Conservation (phyloP, 495 filamentous ascomycete genomes). For the Tuber borchii region DNA sequence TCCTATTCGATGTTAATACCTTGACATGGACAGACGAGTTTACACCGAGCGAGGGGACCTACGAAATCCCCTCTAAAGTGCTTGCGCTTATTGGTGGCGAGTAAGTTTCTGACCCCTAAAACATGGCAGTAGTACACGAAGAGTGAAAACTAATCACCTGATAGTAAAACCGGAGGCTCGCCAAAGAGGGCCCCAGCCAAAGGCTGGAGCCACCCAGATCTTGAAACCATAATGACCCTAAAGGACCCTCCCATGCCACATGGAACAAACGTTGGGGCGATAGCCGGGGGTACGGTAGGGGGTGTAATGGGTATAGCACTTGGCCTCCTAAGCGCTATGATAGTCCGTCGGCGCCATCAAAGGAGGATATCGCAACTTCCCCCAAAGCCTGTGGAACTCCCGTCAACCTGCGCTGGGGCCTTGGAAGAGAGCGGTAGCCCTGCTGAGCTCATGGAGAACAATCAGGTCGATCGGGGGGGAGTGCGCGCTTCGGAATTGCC, state of each 20-base stretch:
- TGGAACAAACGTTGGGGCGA: not conserved
- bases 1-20: slow-evolving; percentile 11
- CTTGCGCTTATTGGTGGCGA: not conserved
- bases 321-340: not conserved
- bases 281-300: not conserved
- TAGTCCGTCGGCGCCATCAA: not conserved
- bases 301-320: not conserved
- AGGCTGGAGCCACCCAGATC: not conserved
- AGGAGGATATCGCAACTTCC: not conserved
- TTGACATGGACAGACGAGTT: slow-evolving; percentile 10
- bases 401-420: not conserved
- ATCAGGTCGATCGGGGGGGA: not conserved
- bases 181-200: not conserved
- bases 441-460: too few relatives aligned
- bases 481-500: not conserved
- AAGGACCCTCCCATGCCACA: not conserved
- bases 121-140: not conserved
- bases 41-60: not conserved
- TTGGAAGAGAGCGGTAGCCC: not conserved
- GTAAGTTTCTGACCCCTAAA: not conserved
- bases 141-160: not conserved
- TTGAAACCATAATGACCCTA: not conserved
- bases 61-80: not conserved
- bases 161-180: not conserved
- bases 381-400: not conserved